phyloP scores from a whole-genome alignment of 495 filamentous ascomycete genomes.

The Talaromyces ruber region DNA sequence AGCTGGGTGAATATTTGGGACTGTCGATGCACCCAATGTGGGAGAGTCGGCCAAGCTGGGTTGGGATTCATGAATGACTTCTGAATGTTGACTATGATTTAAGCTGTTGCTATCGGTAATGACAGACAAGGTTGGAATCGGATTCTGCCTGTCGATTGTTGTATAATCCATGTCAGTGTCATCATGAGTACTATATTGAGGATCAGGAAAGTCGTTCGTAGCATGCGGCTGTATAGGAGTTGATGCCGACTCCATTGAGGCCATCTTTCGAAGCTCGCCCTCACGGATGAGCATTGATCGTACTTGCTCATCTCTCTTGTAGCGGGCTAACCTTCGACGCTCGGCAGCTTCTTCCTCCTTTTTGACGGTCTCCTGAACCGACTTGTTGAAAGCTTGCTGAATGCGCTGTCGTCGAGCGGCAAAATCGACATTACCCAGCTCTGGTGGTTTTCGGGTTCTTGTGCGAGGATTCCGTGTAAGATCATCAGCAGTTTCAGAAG shows the following conservation, averaged over 20 bases:
- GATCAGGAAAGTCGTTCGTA: neutral
- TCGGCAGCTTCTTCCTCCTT: constrained; percentile 43
- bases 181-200: constrained; percentile 8
- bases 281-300: constrained; percentile 13
- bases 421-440: constrained; percentile 67
- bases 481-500: constrained; percentile 15
- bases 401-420: constrained; percentile 68
- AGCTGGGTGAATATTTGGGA: constrained; percentile 32
- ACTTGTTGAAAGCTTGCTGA: constrained; percentile 70
- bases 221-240: neutral
- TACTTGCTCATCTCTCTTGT: constrained; percentile 29
- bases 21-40: constrained; percentile 58
- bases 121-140: neutral
- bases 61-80: neutral
- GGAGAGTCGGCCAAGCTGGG: constrained; percentile 47
- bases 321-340: constrained; percentile 28
- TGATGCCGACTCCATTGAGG: constrained; percentile 4
- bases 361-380: constrained; percentile 60
- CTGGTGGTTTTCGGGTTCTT: constrained; percentile 37
- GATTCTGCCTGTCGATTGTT: neutral
- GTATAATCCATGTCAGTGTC: constrained; percentile 8
- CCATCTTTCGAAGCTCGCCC: constrained; percentile 20
- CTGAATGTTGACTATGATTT: neutral
- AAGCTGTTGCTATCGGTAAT: neutral
- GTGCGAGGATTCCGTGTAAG: constrained; percentile 27